Evolutionary conservation across 2,329 filamentous ascomycete genomes (phyloP), one percentile per base, ranked within the genome.

Genomic region (Clonostachys rosea): DNA sequence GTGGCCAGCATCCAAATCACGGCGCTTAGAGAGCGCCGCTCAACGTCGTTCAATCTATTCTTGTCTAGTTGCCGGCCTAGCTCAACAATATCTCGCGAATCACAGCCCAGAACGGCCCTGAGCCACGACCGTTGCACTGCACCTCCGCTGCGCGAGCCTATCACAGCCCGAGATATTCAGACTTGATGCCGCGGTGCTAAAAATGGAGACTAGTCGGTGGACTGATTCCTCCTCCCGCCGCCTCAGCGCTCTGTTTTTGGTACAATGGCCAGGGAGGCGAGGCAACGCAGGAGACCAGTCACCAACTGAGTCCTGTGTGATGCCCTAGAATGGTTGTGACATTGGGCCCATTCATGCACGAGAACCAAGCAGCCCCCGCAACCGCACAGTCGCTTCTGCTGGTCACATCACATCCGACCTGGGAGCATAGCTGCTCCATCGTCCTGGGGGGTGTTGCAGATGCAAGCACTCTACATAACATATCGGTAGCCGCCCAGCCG

Each of bases 391-490:
- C 43, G 37, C 18, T 33, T 24, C 16, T 40, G 39, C 40, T 24
- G 14, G 45, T 47, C 45, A 47, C 45, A 47, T 47, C 45, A 47
- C 45, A 36, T 41, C 30, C 30, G 45, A 13, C 11, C 36, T 20
- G 14, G 24, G 24, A 30, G 24, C 10, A 30, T 30, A 30, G 24
- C 24, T 10, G 24, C 24, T 30, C 24, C 24, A 30, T 30, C 24
- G 24, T 10, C 24, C 24, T 30, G 24, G 24, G 24, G 24, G 9
- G 24, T 30, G 24, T 30, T 36, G 40, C 45, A 47, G 37, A 34
- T 39, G 34, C 45, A 47, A 30, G n/a, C 30, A 34, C 40, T 58
- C 64, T 75, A 76, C 73, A 75, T 76, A 76, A 75, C 68, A 61
- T 59, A 30, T 56, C 63, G 60, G 61, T 69, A 72, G 64, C 65